Conservation (phyloP, 2,329 filamentous ascomycete genomes). For the Pseudogymnoascus verrucosus region DNA sequence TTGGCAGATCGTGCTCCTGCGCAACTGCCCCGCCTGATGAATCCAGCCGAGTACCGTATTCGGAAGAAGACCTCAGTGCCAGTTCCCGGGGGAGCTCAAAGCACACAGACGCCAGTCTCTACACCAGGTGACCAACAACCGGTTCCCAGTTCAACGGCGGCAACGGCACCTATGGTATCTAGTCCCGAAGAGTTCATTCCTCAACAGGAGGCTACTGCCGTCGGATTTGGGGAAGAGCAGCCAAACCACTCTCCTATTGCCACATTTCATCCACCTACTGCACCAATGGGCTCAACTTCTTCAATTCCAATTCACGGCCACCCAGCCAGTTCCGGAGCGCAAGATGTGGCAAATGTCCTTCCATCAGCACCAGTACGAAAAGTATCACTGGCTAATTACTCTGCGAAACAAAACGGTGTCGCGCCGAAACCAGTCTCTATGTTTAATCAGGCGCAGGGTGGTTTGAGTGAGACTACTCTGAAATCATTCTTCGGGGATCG, state of each 20-base stretch:
- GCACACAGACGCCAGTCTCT: neutral
- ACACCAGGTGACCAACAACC: neutral
- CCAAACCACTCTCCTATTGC: neutral
- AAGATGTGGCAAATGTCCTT: neutral
- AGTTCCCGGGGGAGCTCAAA: neutral
- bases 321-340: neutral
- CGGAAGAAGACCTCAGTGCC: neutral
- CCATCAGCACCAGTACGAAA: neutral
- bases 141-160: too few relatives aligned
- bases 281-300: neutral
- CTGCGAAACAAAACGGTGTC: neutral
- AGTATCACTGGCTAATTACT: neutral
- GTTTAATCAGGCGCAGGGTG: neutral
- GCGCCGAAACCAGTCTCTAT: neutral
- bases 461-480: neutral
- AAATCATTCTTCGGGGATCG: neutral
- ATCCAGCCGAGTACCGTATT: neutral
- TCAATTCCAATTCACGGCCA: neutral
- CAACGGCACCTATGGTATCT: neutral
- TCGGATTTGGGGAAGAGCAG: neutral
- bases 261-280: neutral
- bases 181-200: neutral
- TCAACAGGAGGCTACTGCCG: neutral
- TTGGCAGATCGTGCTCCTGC: constrained; percentile 4
- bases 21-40: neutral